A percentile compares a stretch with the other conserved stretches of the same genome.
These are phyloP conservation scores for Botryosphaeria agaves DNA, from an alignment of 2,329 filamentous ascomycete genomes.

Conservation along the genomic window DNA sequence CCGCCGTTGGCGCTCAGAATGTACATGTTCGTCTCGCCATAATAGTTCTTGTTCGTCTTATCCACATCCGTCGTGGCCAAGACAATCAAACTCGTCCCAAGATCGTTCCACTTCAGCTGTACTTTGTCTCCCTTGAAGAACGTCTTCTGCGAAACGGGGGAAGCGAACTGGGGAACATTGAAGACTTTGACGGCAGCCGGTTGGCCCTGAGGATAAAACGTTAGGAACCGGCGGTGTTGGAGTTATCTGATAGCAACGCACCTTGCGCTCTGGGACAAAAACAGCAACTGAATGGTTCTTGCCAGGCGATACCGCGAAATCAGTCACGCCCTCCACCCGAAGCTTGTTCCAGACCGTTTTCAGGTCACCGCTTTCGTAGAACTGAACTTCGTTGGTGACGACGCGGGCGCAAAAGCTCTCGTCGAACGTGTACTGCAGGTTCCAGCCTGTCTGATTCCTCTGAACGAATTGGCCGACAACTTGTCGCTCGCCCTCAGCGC, in stretches of 20 bases:
- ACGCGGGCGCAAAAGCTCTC: constrained; percentile 84
- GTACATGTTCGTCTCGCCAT: constrained; percentile 95
- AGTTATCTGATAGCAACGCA: constrained; percentile 23
- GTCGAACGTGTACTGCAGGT: constrained; percentile 88
- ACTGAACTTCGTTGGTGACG: constrained; percentile 95
- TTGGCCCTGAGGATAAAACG: constrained; percentile 47
- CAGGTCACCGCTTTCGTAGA: constrained; percentile 80
- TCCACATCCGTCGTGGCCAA: constrained; percentile 96
- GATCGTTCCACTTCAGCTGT: constrained; percentile 91
- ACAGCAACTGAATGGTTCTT: constrained; percentile 84
- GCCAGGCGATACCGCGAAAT: constrained; percentile 81
- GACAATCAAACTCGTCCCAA: constrained; percentile 81
- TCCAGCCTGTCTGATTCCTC: constrained; percentile 91
- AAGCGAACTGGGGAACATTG: constrained; percentile 73
- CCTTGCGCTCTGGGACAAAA: constrained; percentile 91
- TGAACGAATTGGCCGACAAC: constrained; percentile 85
- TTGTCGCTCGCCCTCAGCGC: constrained; percentile 43
- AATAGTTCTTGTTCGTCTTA: constrained; percentile 97
- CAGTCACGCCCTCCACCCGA: constrained; percentile 72
- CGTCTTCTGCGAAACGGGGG: constrained; percentile 84
- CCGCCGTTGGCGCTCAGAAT: constrained; percentile 79
- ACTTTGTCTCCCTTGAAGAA: constrained; percentile 99
- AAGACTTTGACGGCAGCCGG: constrained; percentile 89
- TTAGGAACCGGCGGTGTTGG: too few relatives aligned
- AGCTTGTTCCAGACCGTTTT: constrained; percentile 88